A percentile compares a stretch with the other conserved stretches of the same genome.
Conservation (phyloP, 148 eudicot species). For the Vaccinium myrtillus region DNA sequence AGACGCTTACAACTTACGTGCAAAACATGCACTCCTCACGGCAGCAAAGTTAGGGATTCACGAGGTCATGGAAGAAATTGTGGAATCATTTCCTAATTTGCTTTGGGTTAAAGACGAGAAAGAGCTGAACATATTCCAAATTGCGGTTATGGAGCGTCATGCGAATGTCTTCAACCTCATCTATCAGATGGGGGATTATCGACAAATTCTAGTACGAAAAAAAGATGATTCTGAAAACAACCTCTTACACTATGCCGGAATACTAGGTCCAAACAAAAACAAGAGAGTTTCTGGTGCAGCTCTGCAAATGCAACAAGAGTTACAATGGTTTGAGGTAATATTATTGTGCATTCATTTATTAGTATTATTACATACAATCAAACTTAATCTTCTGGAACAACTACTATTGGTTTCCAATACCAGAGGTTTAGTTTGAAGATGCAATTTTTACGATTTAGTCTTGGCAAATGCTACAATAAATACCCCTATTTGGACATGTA, state of each 20-base stretch:
- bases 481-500: no score
- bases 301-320: neutral
- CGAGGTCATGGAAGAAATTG: no score
- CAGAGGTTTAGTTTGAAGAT: no score
- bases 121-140: no score
- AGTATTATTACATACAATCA: neutral
- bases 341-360: no score
- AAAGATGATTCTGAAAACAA: neutral
- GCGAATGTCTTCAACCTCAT: neutral
- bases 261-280: neutral
- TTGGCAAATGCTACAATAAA: no score
- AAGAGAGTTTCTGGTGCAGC: neutral
- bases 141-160: no score
- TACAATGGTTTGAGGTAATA: neutral
- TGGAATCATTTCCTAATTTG: no score
- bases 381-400: neutral
- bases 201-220: accelerated
- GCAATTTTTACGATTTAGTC: no score
- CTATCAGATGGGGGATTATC: neutral
- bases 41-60: no score
- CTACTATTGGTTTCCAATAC: no score
- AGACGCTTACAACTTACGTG: neutral
- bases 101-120: neutral
- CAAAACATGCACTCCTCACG: neutral
- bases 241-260: neutral